Evolutionary conservation across 805 yeast genomes (phyloP).

Genomic region (Candida boleticola): DNA sequence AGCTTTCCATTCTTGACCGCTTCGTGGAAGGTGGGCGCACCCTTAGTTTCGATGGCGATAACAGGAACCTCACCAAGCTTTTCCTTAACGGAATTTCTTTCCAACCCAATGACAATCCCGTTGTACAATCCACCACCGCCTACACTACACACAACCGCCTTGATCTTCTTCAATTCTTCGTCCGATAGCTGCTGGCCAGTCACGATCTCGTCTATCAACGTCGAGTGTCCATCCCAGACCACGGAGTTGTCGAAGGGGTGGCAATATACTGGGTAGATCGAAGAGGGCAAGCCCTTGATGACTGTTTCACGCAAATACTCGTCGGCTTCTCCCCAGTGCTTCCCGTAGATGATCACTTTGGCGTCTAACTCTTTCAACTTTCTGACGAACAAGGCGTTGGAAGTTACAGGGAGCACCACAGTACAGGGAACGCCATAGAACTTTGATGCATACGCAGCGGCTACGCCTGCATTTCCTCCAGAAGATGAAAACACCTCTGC

Average conservation of each 20-base stretch:
- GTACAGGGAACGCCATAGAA: constrained; percentile 45
- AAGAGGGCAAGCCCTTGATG: constrained; percentile 12
- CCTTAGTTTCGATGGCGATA: constrained; percentile 26
- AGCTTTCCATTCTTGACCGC: constrained; percentile 20
- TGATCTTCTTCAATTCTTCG: constrained; percentile 15
- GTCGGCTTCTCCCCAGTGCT: constrained; percentile 49
- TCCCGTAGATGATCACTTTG: constrained; percentile 44
- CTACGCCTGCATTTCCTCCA: constrained; percentile 58
- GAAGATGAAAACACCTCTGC: constrained; percentile 44
- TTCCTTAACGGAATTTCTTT: constrained; percentile 12
- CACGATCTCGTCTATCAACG: constrained; percentile 23
- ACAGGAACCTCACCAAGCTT: constrained; percentile 18
- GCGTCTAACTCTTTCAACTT: constrained; percentile 52
- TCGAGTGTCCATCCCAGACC: constrained; percentile 31
- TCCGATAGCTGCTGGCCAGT: constrained; percentile 13
- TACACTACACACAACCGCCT: constrained; percentile 28
- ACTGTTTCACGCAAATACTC: constrained; percentile 15
- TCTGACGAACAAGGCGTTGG: constrained; percentile 45
- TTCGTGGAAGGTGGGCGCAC: constrained; percentile 21
- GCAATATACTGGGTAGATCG: constrained; percentile 22
- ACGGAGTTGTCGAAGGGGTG: constrained; percentile 32
- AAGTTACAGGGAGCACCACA: constrained; percentile 56
- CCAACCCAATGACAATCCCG: constrained; percentile 26
- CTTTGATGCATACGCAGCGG: constrained; percentile 49
- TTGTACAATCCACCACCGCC: constrained; percentile 37